Conservation (phyloP, 768 basidiomycete genomes). For the Suillus ampliporus region DNA sequence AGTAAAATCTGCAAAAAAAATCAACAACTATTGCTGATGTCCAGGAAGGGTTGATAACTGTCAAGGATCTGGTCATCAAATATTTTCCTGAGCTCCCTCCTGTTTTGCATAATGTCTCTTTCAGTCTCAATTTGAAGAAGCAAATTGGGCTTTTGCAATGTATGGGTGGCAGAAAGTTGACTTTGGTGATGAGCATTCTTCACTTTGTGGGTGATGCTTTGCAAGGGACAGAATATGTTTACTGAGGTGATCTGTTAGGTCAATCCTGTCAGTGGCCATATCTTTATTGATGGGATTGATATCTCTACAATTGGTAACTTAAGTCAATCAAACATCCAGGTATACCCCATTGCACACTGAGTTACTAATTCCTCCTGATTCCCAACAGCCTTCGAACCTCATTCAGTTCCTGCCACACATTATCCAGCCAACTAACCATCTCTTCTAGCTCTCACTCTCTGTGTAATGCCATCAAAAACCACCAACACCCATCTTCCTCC, state of each 20-base stretch:
- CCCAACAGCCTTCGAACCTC: no score
- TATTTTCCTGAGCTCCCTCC: slow-evolving; percentile 86
- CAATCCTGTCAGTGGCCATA: slow-evolving; percentile 76
- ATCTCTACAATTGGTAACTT: slow-evolving; percentile 85
- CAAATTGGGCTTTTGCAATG: slow-evolving; percentile 82
- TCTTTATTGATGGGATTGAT: slow-evolving; percentile 88
- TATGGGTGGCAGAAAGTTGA: slow-evolving; percentile 84
- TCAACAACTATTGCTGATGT: no score
- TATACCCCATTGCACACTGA: no score
- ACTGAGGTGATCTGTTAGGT: slow-evolving; percentile 44
- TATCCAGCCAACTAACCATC: no score
- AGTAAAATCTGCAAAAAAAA: no score
- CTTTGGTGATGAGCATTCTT: slow-evolving; percentile 84
- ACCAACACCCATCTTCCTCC: no score
- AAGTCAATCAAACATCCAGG: no score
- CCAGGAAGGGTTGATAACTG: slow-evolving; percentile 57
- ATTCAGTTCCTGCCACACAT: no score
- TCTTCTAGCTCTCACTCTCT: no score
- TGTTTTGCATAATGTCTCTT: slow-evolving; percentile 78
- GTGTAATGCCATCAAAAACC: no score
- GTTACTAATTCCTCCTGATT: no score
- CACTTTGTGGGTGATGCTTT: slow-evolving; percentile 64
- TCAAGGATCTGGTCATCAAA: slow-evolving; percentile 79
- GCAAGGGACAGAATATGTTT: neutral
- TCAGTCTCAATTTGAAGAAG: slow-evolving; percentile 71